A percentile compares a stretch with the other conserved stretches of the same genome.
These are phyloP conservation scores for Limnanthes douglasii DNA, from an alignment of 345 rosid species.

Conservation along the genomic window DNA sequence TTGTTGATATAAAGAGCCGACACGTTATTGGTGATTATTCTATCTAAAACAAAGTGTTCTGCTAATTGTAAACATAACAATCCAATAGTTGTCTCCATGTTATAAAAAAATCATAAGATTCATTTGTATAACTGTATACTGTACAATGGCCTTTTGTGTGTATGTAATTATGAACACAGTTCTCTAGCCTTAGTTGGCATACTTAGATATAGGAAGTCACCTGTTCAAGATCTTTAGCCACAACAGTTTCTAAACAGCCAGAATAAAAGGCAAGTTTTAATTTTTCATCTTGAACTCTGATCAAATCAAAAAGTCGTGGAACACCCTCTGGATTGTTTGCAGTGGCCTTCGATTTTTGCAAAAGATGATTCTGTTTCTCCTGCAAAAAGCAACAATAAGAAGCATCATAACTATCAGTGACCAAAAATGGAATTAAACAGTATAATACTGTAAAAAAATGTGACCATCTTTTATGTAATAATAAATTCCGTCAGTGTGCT, in stretches of 20 bases:
- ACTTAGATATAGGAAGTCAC: constrained; percentile 15
- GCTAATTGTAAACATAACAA: too few relatives aligned
- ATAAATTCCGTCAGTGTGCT: too few relatives aligned
- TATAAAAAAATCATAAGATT: too few relatives aligned
- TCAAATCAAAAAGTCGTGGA: constrained; percentile 86
- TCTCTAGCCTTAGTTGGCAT: constrained; percentile 8
- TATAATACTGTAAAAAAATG: too few relatives aligned
- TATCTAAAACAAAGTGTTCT: too few relatives aligned
- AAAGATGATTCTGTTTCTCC: constrained; percentile 73
- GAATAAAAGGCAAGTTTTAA: constrained; percentile 93
- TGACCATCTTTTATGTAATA: too few relatives aligned
- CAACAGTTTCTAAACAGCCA: constrained; percentile 67
- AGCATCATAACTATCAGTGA: constrained; percentile 5
- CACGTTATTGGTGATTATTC: too few relatives aligned
- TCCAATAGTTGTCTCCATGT: too few relatives aligned
- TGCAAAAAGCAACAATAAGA: constrained; percentile 18
- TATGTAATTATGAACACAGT: too few relatives aligned
- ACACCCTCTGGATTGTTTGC: constrained; percentile 78
- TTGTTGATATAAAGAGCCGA: too few relatives aligned
- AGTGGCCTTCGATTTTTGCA: constrained; percentile 40
- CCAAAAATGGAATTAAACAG: neutral
- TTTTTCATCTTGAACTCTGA: constrained; percentile 76
- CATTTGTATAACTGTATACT: too few relatives aligned
- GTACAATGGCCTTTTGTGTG: too few relatives aligned
- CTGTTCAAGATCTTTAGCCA: constrained; percentile 90